phyloP scores from a whole-genome alignment of 768 basidiomycete species.

The Hysterangium stoloniferum region DNA sequence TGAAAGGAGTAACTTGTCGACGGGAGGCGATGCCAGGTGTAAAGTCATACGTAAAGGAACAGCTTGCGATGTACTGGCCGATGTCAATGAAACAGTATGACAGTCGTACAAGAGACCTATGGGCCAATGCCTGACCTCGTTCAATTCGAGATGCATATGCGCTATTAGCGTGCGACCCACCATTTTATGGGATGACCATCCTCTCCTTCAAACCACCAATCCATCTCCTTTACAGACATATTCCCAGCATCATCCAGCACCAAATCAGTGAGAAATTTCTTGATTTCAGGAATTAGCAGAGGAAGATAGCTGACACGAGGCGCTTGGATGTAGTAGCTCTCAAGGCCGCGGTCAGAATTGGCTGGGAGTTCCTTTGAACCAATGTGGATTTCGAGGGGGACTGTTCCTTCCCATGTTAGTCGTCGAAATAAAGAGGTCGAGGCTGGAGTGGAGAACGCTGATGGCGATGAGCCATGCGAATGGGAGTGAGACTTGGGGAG shows the following conservation, averaged over 20 bases:
- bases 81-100: conserved; percentile 51
- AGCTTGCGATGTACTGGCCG: conserved; percentile 33
- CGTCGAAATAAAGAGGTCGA: conserved; percentile 78
- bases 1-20: conserved; percentile 75
- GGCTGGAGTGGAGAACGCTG: conserved; percentile 44
- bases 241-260: conserved; percentile 84
- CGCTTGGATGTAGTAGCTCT: conserved; percentile 86
- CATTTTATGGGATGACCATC: conserved; percentile 80
- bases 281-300: conserved; percentile 80
- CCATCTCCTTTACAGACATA: conserved; percentile 71
- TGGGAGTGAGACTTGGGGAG: not conserved
- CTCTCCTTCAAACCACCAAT: conserved; percentile 97
- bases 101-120: conserved; percentile 91
- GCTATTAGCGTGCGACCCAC: conserved; percentile 36
- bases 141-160: not conserved
- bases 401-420: conserved; percentile 85
- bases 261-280: conserved; percentile 82
- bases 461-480: conserved; percentile 34
- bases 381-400: conserved; percentile 83
- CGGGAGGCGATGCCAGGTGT: conserved; percentile 82
- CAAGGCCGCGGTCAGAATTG: conserved; percentile 81
- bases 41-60: conserved; percentile 72
- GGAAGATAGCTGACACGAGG: conserved; percentile 92
- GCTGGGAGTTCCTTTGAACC: conserved; percentile 86
- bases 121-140: conserved; percentile 83